Conservation (phyloP, 345 rosid genomes). For the Salix udensis region DNA sequence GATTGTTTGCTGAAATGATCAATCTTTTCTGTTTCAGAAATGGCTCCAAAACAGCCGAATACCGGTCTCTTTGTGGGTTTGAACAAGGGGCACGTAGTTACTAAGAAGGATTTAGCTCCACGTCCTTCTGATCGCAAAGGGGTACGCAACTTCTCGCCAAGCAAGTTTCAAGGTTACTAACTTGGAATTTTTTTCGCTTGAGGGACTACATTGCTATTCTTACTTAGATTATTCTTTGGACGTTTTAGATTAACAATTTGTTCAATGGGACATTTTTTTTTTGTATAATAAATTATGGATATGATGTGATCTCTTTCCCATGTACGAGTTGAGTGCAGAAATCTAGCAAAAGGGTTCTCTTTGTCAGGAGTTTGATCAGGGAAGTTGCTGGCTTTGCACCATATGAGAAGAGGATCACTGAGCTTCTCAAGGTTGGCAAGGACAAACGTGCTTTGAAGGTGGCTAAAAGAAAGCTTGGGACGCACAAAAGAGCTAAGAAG, state of each 20-base stretch:
- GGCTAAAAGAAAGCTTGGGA: conserved; percentile 82
- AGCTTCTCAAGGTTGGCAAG: conserved; percentile 86
- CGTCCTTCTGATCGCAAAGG: conserved; percentile 59
- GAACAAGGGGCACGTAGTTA: conserved; percentile 63
- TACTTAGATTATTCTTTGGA: not conserved
- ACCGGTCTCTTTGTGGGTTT: conserved; percentile 60
- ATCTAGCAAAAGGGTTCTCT: conserved; percentile 78
- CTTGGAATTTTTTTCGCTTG: not conserved
- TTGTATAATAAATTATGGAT: not conserved
- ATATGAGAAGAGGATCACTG: conserved; percentile 80
- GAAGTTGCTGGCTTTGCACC: conserved; percentile 97
- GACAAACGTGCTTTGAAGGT: conserved; percentile 86
- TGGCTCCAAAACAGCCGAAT: conserved; percentile 56
- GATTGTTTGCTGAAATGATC: not conserved
- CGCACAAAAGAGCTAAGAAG: conserved; percentile 90
- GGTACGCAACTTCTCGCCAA: conserved; percentile 27
- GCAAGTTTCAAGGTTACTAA: not conserved
- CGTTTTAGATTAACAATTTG: not conserved
- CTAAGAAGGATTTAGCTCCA: conserved; percentile 51
- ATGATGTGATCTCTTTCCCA: not conserved
- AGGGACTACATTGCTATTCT: not conserved
- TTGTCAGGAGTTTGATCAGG: conserved; percentile 63
- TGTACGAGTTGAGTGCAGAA: conserved; percentile 34
- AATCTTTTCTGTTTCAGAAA: conserved; percentile 18
- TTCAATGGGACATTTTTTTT: not conserved